phyloP scores from a whole-genome alignment of 1,284 basidiomycete genomes.

The Malassezia brasiliensis region DNA sequence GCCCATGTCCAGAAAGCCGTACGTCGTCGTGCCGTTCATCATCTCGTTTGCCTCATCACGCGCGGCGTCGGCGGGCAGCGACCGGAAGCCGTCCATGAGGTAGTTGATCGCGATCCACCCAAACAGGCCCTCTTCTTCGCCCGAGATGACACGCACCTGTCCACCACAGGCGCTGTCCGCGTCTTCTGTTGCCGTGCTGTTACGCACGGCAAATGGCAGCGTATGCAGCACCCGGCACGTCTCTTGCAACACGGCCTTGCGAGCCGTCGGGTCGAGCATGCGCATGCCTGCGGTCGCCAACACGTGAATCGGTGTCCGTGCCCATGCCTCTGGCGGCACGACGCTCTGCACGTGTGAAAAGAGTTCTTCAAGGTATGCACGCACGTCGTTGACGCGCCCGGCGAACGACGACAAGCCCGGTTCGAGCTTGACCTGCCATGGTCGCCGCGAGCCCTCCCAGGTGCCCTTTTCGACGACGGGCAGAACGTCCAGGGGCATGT shows the following conservation, averaged over 20 bases:
- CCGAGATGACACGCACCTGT: conserved; percentile 86
- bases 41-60: too few species aligned
- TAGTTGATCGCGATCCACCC: conserved; percentile 99
- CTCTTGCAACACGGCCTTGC: conserved; percentile 62
- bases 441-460: conserved; percentile 54
- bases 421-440: conserved; percentile 84
- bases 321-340: conserved; percentile 72
- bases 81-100: conserved; percentile 87
- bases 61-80: neutral
- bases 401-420: conserved; percentile 88
- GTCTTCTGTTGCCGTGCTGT: neutral
- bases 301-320: conserved; percentile 79
- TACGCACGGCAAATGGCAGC: conserved; percentile 34
- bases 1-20: conserved; percentile 98
- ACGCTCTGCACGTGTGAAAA: conserved; percentile 70
- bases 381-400: conserved; percentile 61
- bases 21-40: conserved; percentile 57
- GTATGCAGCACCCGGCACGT: conserved; percentile 65
- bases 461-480: conserved; percentile 88
- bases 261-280: conserved; percentile 62
- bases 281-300: conserved; percentile 98
- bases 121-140: conserved; percentile 94
- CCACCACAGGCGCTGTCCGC: conserved; percentile 55
- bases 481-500: conserved; percentile 50
- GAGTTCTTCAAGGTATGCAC: conserved; percentile 68